Evolutionary conservation across 1,284 basidiomycete species (phyloP), one percentile per base, ranked within the genome.

Genomic region (Leccinum subfulvum): DNA sequence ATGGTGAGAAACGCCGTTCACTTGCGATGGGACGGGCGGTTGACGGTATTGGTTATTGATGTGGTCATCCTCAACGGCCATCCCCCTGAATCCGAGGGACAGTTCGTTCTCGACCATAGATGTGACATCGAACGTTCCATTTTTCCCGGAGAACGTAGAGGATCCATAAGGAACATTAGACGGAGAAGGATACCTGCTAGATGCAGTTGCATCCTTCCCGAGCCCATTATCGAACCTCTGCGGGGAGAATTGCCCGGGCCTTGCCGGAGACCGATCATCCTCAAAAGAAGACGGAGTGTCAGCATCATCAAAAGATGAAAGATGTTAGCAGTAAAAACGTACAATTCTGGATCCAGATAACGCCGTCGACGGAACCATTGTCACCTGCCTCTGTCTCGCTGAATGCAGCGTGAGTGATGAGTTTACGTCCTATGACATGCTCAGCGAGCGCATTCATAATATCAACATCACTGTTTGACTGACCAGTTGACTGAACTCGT

Each of bases 31-130:
- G 51, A 65, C 53, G 51, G 67, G 57, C 56, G 68, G 70, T 58
- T 73, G 73, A 58, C 71, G 69, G 58, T 75, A 77, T 62, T 77
- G 77, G 55, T 57, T 65, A 26, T 66, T 69, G 64, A 67, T 62
- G 62, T 79, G 80, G 61, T 89, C 86, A 52, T 90, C 89, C 67
- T 88, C 89, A 51, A 88, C 84, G 16, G 78, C 81, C 84, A 91
- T 88, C 9, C 86, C 86, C 63, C 87, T 83, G 59, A 90, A 76
- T 1, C 83, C 81, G 47, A 82, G 71, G 21, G 85, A 78, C 37
- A 88, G 76, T 37, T 89, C 87, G 57, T 81, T 82, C 58, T 83
- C 82, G 16, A 79, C 79, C 30, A 78, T 69, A 49, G 81, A 75
- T 11, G 82, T 71, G 14, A 78, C 73, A 64, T 86, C 84, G 65